Base-by-base conservation (phyloP, 2,329 filamentous ascomycete species). In the Tolypocladium cylindrosporum region DNA sequence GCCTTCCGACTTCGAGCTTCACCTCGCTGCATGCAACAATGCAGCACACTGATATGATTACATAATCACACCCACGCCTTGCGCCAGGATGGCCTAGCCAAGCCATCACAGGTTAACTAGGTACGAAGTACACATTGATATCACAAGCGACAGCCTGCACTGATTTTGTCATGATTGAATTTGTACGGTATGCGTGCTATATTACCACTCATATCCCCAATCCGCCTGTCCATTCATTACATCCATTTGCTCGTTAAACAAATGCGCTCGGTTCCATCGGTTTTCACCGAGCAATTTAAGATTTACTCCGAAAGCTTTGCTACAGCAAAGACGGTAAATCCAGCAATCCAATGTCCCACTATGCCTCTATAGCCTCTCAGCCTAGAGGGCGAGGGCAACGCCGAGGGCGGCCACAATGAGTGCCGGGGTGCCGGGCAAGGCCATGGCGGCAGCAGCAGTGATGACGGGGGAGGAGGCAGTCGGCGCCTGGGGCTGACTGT, bases 401-500 rank as follows among this genome's bases (percentile, higher is more conserved):
- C 61, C 64, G 41, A 68, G 11, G 1, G 59, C 42, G 16, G 62
- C 62, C 1, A 61, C 53, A 8, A 66, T 10, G 2, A 60, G 52
- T 37, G 59, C 58, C 3, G 53, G 45, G 11, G 61, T 36, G 10
- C 59, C 59, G 16, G 59, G 62, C 10, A 62, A 10, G 11, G 60
- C 31, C 56, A 54, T 62, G 9, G 60, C 37, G 36, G 59, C 60
- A 21, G 55, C 57, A 7, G 62, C 57, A 50, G 59, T 69, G 3
- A 71, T 66, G 4, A 74, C 67, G 0, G 65, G 68, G 0, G 77
- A 74, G n/a, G 61, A 65, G 60, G 31, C 40, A 10, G 48, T 59
- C 21, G 69, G 65, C 21, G 66, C 68, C 55, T 70, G 65, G 36
- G 71, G 60, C 59, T 69, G 65, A 13, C 70, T 69, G 57, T 71